Percentiles rank a stretch among this genome's conserved stretches.
Evolutionary conservation across 1,139 yeast genomes (phyloP).

Genomic region (Kodamaea alishanica): DNA sequence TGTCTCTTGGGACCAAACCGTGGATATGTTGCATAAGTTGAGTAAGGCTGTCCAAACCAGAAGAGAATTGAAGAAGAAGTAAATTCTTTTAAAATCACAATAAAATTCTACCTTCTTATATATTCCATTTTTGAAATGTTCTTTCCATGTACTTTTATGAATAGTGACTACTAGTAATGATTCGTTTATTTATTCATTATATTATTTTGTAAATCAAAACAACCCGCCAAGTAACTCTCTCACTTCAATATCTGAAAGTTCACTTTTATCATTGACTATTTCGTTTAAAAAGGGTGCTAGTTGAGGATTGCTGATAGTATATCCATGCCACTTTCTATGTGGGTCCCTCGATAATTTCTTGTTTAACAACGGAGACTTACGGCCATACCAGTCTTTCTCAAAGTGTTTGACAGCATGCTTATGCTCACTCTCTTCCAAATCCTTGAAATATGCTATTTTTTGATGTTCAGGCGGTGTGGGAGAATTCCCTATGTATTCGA

Average conservation of each 20-base stretch:
- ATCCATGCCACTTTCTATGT: constrained; percentile 45
- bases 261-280: constrained; percentile 8
- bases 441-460: constrained; percentile 34
- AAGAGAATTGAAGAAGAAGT: constrained; percentile 39
- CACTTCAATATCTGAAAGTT: constrained; percentile 13
- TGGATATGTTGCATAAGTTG: constrained; percentile 67
- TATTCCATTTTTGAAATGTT: no score
- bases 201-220: constrained; percentile 3
- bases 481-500: constrained; percentile 58
- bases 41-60: constrained; percentile 80
- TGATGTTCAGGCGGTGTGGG: constrained; percentile 45
- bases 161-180: neutral
- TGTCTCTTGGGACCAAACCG: constrained; percentile 90
- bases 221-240: constrained; percentile 3
- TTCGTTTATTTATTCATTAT: neutral
- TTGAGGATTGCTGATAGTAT: constrained; percentile 28
- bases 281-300: constrained; percentile 20
- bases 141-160: no score
- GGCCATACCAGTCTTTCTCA: constrained; percentile 60
- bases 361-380: constrained; percentile 33
- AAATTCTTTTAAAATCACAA: no score
- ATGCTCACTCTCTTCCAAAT: constrained; percentile 46
- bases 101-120: no score
- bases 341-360: constrained; percentile 60
- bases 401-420: constrained; percentile 56